phyloP scores from a whole-genome alignment of 2,329 filamentous ascomycete species.

The Calonectria henricotiae region DNA sequence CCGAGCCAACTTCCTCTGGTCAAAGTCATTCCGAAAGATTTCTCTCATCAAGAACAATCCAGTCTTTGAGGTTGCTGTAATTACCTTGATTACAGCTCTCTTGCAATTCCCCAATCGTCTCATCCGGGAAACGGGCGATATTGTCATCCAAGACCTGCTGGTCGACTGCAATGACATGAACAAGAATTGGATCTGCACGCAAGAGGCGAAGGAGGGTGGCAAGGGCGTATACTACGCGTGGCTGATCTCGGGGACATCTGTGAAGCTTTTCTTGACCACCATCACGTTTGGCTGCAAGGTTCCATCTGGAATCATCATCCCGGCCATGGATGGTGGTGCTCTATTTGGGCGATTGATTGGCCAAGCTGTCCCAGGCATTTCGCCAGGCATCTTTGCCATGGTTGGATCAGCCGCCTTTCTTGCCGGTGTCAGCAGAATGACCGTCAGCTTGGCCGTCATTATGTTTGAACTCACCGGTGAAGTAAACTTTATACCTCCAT shows the following conservation, averaged over 20 bases:
- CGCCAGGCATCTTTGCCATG: slow-evolving; percentile 44
- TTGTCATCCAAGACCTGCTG: slow-evolving; percentile 39
- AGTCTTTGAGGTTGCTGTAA: slow-evolving; percentile 34
- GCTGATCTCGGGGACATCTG: slow-evolving; percentile 36
- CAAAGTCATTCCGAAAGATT: slow-evolving; percentile 37
- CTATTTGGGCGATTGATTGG: slow-evolving; percentile 41
- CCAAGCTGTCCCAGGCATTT: slow-evolving; percentile 33
- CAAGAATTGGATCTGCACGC: slow-evolving; percentile 40
- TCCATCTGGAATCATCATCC: slow-evolving; percentile 43
- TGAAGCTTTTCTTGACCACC: slow-evolving; percentile 39
- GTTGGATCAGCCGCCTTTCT: slow-evolving; percentile 42
- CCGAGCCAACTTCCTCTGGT: slow-evolving; percentile 37
- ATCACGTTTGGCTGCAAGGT: slow-evolving; percentile 45
- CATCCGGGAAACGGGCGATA: slow-evolving; percentile 42
- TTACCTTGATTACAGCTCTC: slow-evolving; percentile 30
- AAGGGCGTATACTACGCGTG: slow-evolving; percentile 40
- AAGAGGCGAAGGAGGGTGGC: slow-evolving; percentile 31
- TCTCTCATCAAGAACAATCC: slow-evolving; percentile 34
- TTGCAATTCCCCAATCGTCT: slow-evolving; percentile 38
- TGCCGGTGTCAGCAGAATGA: slow-evolving; percentile 43
- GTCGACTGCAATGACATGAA: slow-evolving; percentile 37
- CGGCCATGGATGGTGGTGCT: slow-evolving; percentile 38
- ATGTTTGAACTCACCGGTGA: slow-evolving; percentile 43
- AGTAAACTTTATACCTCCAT: slow-evolving; percentile 44
- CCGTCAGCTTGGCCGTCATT: slow-evolving; percentile 42